phyloP scores from a whole-genome alignment of 2,329 filamentous ascomycete species.

The Fusarium mexicanum region DNA sequence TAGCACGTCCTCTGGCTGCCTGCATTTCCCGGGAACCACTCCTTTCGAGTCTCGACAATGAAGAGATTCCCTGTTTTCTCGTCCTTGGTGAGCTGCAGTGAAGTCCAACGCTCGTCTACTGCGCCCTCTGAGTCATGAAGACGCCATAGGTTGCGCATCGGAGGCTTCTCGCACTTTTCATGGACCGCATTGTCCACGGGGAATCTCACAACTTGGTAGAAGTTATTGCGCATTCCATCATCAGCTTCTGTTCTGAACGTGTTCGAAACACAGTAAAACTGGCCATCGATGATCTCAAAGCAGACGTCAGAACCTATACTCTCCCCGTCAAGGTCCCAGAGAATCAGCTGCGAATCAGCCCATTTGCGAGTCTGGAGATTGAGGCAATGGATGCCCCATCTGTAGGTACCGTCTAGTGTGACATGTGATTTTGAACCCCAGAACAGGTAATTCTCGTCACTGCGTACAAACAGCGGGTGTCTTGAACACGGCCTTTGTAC shows the following conservation, averaged over 20 bases:
- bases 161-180: constrained; percentile 52
- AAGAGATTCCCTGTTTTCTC: constrained; percentile 66
- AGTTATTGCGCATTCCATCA: constrained; percentile 73
- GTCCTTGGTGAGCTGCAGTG: constrained; percentile 69
- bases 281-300: constrained; percentile 73
- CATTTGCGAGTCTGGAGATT: constrained; percentile 55
- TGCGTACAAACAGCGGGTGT: constrained; percentile 73
- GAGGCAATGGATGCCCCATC: constrained; percentile 70
- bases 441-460: constrained; percentile 69
- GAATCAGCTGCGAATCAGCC: constrained; percentile 57
- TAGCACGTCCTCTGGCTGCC: constrained; percentile 74
- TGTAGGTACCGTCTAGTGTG: constrained; percentile 63
- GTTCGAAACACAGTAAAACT: constrained; percentile 77
- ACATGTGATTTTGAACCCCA: constrained; percentile 70
- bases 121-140: constrained; percentile 75
- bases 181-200: constrained; percentile 57
- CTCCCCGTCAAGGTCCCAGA: constrained; percentile 68
- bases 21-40: constrained; percentile 67
- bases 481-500: constrained; percentile 55
- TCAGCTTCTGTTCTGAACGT: constrained; percentile 69
- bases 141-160: constrained; percentile 63
- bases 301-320: constrained; percentile 75
- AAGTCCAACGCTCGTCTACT: constrained; percentile 79
- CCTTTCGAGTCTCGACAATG: constrained; percentile 74
- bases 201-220: constrained; percentile 74